Percentiles rank a stretch among this genome's conserved stretches.
Evolutionary conservation across 129 eudicot genomes (phyloP).

Genomic region (Ambrosia trifida): DNA sequence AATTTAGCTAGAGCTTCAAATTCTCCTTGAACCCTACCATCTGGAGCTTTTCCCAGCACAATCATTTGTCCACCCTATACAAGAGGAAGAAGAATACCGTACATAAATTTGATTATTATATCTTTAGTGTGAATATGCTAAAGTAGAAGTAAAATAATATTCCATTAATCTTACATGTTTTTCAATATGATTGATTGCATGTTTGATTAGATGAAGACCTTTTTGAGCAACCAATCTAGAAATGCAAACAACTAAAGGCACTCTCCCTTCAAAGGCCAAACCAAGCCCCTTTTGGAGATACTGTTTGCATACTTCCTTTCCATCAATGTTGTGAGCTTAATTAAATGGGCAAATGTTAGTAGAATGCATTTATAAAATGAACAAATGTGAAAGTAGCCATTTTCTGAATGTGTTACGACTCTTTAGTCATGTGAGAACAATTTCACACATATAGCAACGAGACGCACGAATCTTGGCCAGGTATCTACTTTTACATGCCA

Average conservation of each 20-base stretch:
- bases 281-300: slow-evolving; percentile 84
- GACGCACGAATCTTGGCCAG: neutral
- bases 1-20: slow-evolving; percentile 54
- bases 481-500: neutral
- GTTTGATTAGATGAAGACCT: slow-evolving; percentile 85
- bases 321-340: slow-evolving; percentile 52
- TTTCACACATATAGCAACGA: neutral
- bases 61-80: slow-evolving; percentile 73
- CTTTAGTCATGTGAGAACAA: neutral
- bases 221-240: slow-evolving; percentile 88
- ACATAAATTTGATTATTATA: neutral
- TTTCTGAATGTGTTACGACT: neutral
- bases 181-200: slow-evolving; percentile 65
- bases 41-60: slow-evolving; percentile 68
- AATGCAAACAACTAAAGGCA: slow-evolving; percentile 84
- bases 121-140: neutral
- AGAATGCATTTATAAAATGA: neutral
- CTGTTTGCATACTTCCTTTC: slow-evolving; percentile 67
- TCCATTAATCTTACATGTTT: slow-evolving; percentile 51
- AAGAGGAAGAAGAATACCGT: slow-evolving; percentile 5
- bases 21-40: slow-evolving; percentile 54
- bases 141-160: slow-evolving; percentile 16
- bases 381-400: neutral
- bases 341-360: slow-evolving; percentile 16
- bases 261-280: slow-evolving; percentile 45